Evolutionary conservation across 176 grass and related monocot species (phyloP).

Genomic region (Eragrostis curvula): DNA sequence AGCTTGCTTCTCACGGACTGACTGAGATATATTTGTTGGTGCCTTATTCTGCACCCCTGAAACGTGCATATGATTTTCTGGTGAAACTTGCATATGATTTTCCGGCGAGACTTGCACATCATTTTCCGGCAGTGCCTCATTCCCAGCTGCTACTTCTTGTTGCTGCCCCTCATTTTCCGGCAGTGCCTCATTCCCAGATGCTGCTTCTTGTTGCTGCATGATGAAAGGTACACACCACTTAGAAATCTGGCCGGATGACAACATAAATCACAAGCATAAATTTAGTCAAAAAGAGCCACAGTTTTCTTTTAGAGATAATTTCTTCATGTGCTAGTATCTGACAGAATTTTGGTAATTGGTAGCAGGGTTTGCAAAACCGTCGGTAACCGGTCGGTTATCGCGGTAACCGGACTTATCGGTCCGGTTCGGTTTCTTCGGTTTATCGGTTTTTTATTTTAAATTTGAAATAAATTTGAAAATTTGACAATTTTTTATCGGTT

Average conservation of each 20-base stretch:
- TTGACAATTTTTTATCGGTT: too few relatives aligned
- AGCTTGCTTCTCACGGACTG: neutral
- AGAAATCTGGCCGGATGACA: neutral
- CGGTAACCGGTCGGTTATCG: too few relatives aligned
- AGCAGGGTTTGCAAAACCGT: too few relatives aligned
- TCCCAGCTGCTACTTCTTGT: too few relatives aligned
- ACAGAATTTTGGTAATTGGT: neutral
- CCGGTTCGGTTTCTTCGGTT: too few relatives aligned
- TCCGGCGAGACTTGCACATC: neutral
- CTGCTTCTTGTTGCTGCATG: constrained; percentile 12
- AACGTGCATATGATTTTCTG: neutral
- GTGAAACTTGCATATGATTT: neutral
- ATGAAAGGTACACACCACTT: neutral
- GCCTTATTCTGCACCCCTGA: neutral
- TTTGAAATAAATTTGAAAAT: too few relatives aligned
- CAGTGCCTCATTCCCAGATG: neutral
- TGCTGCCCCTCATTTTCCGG: neutral
- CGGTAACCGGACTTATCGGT: too few relatives aligned
- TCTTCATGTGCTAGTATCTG: neutral
- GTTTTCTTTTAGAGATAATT: neutral
- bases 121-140: neutral
- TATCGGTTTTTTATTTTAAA: too few relatives aligned
- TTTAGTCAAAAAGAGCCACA: neutral
- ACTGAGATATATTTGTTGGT: neutral
- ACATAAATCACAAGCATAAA: neutral